These are phyloP conservation scores for Reticulascus tulasneorum DNA, from an alignment of 2,329 filamentous ascomycete genomes.

Conservation along the genomic window DNA sequence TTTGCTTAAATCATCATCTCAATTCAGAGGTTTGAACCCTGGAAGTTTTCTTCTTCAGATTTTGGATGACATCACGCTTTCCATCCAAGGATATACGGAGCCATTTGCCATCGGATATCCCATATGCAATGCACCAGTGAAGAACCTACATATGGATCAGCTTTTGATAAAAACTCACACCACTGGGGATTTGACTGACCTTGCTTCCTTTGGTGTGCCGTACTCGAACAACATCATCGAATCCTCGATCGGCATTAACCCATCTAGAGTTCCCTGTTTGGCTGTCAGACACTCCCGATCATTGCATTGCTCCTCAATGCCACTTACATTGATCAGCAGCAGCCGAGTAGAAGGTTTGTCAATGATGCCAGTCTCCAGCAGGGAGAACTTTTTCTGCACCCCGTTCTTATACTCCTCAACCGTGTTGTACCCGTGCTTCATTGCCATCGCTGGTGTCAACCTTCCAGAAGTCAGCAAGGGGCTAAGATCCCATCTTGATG, in stretches of 20 bases:
- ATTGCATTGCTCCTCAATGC: background rate
- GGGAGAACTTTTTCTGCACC: constrained; percentile 57
- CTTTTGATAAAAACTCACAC: background rate
- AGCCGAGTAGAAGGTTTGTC: constrained; percentile 52
- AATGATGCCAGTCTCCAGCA: constrained; percentile 56
- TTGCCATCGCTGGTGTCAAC: constrained; percentile 50
- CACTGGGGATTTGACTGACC: constrained; percentile 19
- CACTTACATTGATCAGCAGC: constrained; percentile 55
- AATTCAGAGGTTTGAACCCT: background rate
- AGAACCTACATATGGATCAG: constrained; percentile 38
- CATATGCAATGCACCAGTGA: constrained; percentile 60
- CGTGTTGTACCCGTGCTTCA: constrained; percentile 58
- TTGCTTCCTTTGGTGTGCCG: constrained; percentile 60
- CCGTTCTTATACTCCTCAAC: constrained; percentile 52
- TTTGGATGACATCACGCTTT: constrained; percentile 42
- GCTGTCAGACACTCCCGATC: background rate
- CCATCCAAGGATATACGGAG: constrained; percentile 59
- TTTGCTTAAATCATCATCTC: background rate
- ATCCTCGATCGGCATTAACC: constrained; percentile 66
- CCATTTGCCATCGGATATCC: constrained; percentile 60
- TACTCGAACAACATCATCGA: constrained; percentile 61
- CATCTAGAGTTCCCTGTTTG: constrained; percentile 54
- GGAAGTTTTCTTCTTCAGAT: constrained; percentile 1
- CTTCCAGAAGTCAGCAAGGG: constrained; percentile 21
- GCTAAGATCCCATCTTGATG: background rate